Conservation (phyloP, 345 rosid genomes). For the Clausena lansium region DNA sequence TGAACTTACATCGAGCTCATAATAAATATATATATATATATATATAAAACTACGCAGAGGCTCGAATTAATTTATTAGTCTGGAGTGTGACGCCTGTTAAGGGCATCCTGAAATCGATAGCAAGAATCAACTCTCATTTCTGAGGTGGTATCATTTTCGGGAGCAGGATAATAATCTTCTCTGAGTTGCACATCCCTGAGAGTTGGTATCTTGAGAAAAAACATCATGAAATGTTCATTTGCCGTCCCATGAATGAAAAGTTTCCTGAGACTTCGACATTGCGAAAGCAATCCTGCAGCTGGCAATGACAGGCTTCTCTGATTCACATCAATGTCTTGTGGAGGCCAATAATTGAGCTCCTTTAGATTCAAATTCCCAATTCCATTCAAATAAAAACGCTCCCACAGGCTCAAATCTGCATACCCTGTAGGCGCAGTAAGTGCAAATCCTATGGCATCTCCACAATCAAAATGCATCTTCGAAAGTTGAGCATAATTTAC, state of each 20-base stretch:
- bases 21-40: not conserved
- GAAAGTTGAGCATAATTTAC: constrained; percentile 55
- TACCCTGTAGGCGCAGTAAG: constrained; percentile 77
- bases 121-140: constrained; percentile 91
- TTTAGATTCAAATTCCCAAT: constrained; percentile 51
- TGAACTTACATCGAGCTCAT: not conserved
- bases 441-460: constrained; percentile 62
- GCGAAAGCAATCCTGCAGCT: constrained; percentile 69
- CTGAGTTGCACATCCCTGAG: constrained; percentile 86
- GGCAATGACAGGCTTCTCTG: constrained; percentile 78
- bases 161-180: constrained; percentile 93
- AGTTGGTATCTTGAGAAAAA: constrained; percentile 48
- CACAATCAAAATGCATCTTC: constrained; percentile 77
- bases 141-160: constrained; percentile 80
- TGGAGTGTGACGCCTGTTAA: constrained; percentile 36
- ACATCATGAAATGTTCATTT: constrained; percentile 85
- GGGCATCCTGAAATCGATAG: constrained; percentile 71
- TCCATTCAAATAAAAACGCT: constrained; percentile 77
- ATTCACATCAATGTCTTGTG: constrained; percentile 82
- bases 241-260: constrained; percentile 95
- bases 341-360: constrained; percentile 93
- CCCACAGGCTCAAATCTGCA: constrained; percentile 90
- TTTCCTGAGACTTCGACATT: constrained; percentile 64
- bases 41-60: not conserved
- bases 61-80: not conserved